A percentile compares a stretch with the other conserved stretches of the same genome.
Conservation (phyloP, 495 filamentous ascomycete species). For the Xylaria bambusicola region DNA sequence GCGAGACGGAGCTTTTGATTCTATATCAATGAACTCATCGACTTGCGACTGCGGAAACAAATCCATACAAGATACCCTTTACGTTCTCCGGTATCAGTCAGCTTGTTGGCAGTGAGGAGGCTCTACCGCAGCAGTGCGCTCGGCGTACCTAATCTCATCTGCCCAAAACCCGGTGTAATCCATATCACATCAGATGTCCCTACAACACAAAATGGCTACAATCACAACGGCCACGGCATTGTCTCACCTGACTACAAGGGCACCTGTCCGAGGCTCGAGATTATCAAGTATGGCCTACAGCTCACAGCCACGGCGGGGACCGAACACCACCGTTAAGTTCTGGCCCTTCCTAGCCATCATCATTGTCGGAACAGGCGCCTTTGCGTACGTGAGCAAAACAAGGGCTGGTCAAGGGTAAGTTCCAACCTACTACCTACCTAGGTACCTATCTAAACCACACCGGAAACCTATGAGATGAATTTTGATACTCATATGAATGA, state of each 20-base stretch:
- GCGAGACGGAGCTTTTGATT: background rate
- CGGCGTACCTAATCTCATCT: too few species aligned
- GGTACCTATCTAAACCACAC: background rate
- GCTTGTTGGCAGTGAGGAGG: too few species aligned
- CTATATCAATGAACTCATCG: background rate
- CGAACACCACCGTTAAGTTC: constrained; percentile 44
- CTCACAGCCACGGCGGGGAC: constrained; percentile 30
- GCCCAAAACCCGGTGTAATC: background rate
- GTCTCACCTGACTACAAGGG: background rate
- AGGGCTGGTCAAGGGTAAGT: constrained; percentile 35
- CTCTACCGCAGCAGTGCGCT: too few species aligned
- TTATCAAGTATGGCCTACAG: constrained; percentile 30
- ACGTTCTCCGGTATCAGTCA: too few species aligned
- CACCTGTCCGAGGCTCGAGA: background rate
- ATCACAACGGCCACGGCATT: background rate
- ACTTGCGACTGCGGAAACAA: background rate
- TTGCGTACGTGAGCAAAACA: constrained; percentile 46
- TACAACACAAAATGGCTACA: background rate
- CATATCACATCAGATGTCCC: too few species aligned
- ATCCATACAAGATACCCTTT: too few species aligned
- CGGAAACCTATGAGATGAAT: background rate
- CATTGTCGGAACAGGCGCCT: constrained; percentile 46
- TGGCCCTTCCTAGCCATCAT: constrained; percentile 54
- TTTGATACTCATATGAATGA: constrained; percentile 6
- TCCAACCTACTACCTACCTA: background rate